Evolutionary conservation across 306 rosid genomes (phyloP).

Genomic region (Quercus wislizeni): DNA sequence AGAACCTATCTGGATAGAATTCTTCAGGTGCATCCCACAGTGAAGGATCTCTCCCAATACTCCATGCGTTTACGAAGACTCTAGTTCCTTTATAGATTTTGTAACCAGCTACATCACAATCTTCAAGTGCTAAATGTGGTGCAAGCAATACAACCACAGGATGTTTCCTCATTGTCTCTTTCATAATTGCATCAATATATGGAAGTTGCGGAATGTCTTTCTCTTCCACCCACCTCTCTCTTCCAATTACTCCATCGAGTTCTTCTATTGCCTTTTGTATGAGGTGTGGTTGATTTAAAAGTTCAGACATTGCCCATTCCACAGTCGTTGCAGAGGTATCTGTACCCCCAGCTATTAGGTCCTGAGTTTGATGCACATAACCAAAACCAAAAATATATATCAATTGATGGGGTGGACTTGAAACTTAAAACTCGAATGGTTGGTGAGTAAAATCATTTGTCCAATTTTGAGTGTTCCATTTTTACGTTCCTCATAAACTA

Average conservation of each 20-base stretch:
- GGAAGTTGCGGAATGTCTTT: constrained; percentile 35
- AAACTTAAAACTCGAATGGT: too few species aligned
- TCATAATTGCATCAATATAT: constrained; percentile 28
- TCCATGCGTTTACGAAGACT: constrained; percentile 35
- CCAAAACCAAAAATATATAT: too few species aligned
- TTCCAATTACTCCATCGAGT: constrained; percentile 35
- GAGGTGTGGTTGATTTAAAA: constrained; percentile 34
- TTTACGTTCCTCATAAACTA: too few species aligned
- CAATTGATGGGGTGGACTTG: too few species aligned
- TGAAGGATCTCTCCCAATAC: constrained; percentile 30
- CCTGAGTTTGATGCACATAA: constrained; percentile 3
- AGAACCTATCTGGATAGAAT: constrained; percentile 31
- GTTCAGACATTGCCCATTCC: constrained; percentile 48
- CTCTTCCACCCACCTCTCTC: constrained; percentile 39
- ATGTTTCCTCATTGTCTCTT: constrained; percentile 40
- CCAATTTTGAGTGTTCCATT: too few species aligned
- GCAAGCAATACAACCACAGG: constrained; percentile 23
- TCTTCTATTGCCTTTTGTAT: constrained; percentile 27
- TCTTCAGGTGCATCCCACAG: constrained; percentile 30
- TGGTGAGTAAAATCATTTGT: too few species aligned
- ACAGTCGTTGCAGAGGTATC: constrained; percentile 28
- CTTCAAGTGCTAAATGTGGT: constrained; percentile 31
- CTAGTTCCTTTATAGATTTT: constrained; percentile 19
- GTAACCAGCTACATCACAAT: constrained; percentile 26
- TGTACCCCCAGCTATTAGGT: constrained; percentile 34